Conservation (phyloP, 1,139 yeast species). For the Ogataea hybrid region DNA sequence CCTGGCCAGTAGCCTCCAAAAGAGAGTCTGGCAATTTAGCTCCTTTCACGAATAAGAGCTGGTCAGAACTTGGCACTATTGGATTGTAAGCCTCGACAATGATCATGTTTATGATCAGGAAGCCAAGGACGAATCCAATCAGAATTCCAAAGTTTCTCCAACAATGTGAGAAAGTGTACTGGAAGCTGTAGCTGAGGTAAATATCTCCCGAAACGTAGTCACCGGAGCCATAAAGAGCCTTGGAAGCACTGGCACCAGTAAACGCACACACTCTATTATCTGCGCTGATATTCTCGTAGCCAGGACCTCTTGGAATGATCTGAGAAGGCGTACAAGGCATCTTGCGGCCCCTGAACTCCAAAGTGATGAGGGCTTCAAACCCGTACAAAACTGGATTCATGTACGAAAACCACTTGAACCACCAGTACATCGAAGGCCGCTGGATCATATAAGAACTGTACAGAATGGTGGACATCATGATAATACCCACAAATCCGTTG, state of each 20-base stretch:
- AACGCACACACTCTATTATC: slow-evolving; percentile 51
- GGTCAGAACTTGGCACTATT: slow-evolving; percentile 21
- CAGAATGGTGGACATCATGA: slow-evolving; percentile 44
- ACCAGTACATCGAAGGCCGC: slow-evolving; percentile 24
- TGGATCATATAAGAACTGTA: slow-evolving; percentile 22
- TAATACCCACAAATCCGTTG: slow-evolving; percentile 48
- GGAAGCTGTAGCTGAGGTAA: slow-evolving; percentile 36
- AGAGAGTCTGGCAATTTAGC: slow-evolving; percentile 20
- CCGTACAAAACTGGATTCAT: slow-evolving; percentile 56
- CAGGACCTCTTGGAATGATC: slow-evolving; percentile 52
- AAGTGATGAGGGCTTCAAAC: slow-evolving; percentile 52
- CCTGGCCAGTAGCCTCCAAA: slow-evolving; percentile 14
- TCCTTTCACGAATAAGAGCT: slow-evolving; percentile 22
- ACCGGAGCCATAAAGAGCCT: slow-evolving; percentile 31
- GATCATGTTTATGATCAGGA: slow-evolving; percentile 35
- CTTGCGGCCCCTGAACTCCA: slow-evolving; percentile 54
- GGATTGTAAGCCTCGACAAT: slow-evolving; percentile 35
- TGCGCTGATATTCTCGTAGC: slow-evolving; percentile 39
- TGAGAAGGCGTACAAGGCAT: slow-evolving; percentile 46
- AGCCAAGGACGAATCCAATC: slow-evolving; percentile 39
- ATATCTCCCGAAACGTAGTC: slow-evolving; percentile 45
- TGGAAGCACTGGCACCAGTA: slow-evolving; percentile 37
- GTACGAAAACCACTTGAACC: slow-evolving; percentile 55
- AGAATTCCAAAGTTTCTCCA: slow-evolving; percentile 53
- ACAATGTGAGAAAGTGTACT: slow-evolving; percentile 38